These are phyloP conservation scores for Chrysanthemum makinoi DNA, from an alignment of 129 eudicot genomes.

Conservation along the genomic window DNA sequence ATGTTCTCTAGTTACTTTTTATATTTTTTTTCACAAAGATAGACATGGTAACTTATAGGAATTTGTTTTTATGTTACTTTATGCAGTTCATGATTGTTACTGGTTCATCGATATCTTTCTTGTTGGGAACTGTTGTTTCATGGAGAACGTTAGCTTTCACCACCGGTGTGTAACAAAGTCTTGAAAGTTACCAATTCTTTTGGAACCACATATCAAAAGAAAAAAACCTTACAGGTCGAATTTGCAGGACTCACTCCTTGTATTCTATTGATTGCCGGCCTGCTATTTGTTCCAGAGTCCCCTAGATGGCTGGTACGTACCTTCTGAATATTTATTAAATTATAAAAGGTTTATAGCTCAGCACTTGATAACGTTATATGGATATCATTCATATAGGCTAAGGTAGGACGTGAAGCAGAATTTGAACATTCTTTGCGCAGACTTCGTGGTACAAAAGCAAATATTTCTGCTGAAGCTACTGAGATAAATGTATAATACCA, in stretches of 20 bases:
- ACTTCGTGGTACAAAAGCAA: conserved; percentile 73
- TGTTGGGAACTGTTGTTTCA: conserved; percentile 60
- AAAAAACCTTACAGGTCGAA: neutral
- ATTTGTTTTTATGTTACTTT: neutral
- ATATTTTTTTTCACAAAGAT: neutral
- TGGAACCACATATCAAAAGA: neutral
- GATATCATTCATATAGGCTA: conserved; percentile 45
- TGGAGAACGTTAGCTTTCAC: conserved; percentile 73
- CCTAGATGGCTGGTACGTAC: conserved; percentile 92
- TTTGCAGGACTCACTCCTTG: conserved; percentile 66
- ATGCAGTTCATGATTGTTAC: conserved; percentile 74
- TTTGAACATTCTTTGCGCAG: conserved; percentile 51
- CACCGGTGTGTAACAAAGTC: conserved; percentile 37
- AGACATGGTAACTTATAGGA: conserved; percentile 1
- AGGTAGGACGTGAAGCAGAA: conserved; percentile 52
- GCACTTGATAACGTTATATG: neutral
- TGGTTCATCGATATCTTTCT: conserved; percentile 60
- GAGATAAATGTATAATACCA: conserved; percentile 48
- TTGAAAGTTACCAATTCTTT: neutral
- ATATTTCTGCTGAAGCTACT: conserved; percentile 58
- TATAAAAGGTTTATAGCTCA: neutral
- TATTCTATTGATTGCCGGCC: conserved; percentile 46
- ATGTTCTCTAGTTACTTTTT: neutral
- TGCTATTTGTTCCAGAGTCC: conserved; percentile 81
- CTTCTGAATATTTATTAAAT: neutral